Evolutionary conservation across 2,329 filamentous ascomycete species (phyloP).

Genomic region (Diaporthe ilicicola): DNA sequence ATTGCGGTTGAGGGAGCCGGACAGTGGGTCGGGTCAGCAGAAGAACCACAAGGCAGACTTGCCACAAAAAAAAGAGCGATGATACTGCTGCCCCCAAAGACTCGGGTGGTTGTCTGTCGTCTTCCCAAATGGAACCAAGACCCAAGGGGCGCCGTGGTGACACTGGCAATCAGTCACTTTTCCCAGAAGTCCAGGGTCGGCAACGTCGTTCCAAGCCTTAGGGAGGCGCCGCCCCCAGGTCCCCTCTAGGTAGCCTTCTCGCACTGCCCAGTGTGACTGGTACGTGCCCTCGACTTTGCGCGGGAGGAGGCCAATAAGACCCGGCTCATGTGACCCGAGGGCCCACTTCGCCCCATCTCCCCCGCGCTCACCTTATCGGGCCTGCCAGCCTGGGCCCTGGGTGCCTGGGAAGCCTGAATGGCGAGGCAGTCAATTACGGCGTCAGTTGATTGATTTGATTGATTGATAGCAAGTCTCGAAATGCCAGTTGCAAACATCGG

Average conservation of each 20-base stretch:
- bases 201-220: conserved; percentile 29
- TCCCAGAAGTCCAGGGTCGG: conserved; percentile 8
- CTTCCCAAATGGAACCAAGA: conserved; percentile 19
- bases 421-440: conserved; percentile 8
- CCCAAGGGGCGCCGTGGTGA: conserved; percentile 26
- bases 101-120: conserved; percentile 23
- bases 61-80: conserved; percentile 27
- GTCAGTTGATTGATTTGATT: background rate
- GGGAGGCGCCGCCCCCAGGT: conserved; percentile 33
- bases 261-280: conserved; percentile 29
- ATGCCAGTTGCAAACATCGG: conserved; percentile 16
- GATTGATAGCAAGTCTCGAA: background rate
- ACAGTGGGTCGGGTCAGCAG: conserved; percentile 14
- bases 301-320: conserved; percentile 17
- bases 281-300: conserved; percentile 34
- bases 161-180: conserved; percentile 27
- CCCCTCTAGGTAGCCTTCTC: conserved; percentile 34
- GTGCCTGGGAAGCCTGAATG: conserved; percentile 1
- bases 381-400: background rate
- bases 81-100: conserved; percentile 24
- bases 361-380: conserved; percentile 19
- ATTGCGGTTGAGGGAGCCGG: conserved; percentile 14
- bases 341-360: background rate
- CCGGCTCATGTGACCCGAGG: conserved; percentile 17
- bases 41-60: conserved; percentile 24